phyloP scores from a whole-genome alignment of 2,329 filamentous ascomycete species.

The Fusarium azukiicola region DNA sequence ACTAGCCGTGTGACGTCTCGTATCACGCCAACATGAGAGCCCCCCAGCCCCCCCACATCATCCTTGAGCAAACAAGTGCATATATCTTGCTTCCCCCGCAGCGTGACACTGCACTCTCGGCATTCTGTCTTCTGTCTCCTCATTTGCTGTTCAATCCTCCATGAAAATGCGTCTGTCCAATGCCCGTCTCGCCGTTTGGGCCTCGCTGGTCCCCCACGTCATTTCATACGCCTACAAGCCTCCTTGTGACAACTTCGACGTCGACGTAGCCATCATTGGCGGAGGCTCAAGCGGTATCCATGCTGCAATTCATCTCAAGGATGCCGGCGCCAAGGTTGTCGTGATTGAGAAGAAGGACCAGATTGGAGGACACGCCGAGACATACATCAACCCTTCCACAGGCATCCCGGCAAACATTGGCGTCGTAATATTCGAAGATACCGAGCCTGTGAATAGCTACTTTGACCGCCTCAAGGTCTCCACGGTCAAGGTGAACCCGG shows the following conservation, averaged over 20 bases:
- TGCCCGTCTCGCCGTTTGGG: neutral
- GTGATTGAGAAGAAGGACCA: constrained; percentile 44
- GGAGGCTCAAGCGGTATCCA: constrained; percentile 42
- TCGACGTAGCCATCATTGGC: constrained; percentile 41
- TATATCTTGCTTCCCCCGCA: neutral
- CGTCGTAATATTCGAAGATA: constrained; percentile 39
- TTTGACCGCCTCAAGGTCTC: constrained; percentile 37
- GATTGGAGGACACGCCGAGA: constrained; percentile 49
- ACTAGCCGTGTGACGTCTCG: neutral
- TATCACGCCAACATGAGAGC: neutral
- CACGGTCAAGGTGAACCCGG: neutral
- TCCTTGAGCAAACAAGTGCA: neutral
- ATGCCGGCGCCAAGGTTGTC: constrained; percentile 34
- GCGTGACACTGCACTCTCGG: neutral
- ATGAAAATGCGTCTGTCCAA: neutral
- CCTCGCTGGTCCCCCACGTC: neutral
- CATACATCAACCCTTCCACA: constrained; percentile 40
- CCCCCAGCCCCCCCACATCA: neutral
- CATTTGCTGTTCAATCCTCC: neutral
- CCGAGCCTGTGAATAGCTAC: constrained; percentile 40
- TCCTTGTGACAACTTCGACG: constrained; percentile 13
- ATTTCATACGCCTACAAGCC: neutral
- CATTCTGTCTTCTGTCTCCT: too few relatives aligned
- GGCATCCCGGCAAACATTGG: constrained; percentile 38
- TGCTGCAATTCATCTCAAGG: constrained; percentile 35